A percentile compares a stretch with the other conserved stretches of the same genome.
These are phyloP conservation scores for Nakazawaea sp. DNA, from an alignment of 805 yeast genomes.

Conservation along the genomic window DNA sequence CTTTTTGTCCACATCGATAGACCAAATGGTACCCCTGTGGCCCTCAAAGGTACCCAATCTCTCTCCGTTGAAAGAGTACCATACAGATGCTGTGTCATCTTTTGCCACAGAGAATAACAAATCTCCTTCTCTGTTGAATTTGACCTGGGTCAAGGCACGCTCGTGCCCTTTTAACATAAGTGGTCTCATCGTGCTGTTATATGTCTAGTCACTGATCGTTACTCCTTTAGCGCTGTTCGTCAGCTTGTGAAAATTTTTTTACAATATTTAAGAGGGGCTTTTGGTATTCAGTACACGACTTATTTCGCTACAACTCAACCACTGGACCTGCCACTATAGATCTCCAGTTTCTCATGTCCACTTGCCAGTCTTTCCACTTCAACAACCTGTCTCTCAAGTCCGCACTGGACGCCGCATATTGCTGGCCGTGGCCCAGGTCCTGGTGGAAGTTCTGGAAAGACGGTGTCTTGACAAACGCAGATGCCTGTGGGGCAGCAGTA, in stretches of 20 bases:
- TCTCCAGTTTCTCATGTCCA: conserved; percentile 83
- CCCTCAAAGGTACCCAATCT: conserved; percentile 87
- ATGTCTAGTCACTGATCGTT: conserved; percentile 10
- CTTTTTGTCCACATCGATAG: conserved; percentile 75
- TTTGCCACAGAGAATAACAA: conserved; percentile 86
- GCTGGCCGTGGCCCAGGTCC: neutral
- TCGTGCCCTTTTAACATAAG: conserved; percentile 85
- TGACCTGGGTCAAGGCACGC: conserved; percentile 95
- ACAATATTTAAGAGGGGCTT: neutral
- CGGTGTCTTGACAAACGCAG: conserved; percentile 6
- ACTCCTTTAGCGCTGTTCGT: too few species aligned
- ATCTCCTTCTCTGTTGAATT: conserved; percentile 94
- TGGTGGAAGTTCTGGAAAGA: conserved; percentile 10
- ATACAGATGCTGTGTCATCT: conserved; percentile 82
- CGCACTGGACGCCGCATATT: conserved; percentile 29
- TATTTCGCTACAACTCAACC: conserved; percentile 36
- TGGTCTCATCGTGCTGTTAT: conserved; percentile 45
- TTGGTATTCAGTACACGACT: neutral
- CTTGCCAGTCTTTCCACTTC: conserved; percentile 80
- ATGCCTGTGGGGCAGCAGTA: neutral
- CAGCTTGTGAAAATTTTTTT: neutral
- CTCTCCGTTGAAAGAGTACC: conserved; percentile 96
- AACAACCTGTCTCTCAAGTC: conserved; percentile 52
- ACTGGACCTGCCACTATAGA: conserved; percentile 60
- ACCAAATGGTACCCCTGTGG: conserved; percentile 93